Evolutionary conservation across 2,329 filamentous ascomycete genomes (phyloP).

Genomic region (Alternaria conjuncta): DNA sequence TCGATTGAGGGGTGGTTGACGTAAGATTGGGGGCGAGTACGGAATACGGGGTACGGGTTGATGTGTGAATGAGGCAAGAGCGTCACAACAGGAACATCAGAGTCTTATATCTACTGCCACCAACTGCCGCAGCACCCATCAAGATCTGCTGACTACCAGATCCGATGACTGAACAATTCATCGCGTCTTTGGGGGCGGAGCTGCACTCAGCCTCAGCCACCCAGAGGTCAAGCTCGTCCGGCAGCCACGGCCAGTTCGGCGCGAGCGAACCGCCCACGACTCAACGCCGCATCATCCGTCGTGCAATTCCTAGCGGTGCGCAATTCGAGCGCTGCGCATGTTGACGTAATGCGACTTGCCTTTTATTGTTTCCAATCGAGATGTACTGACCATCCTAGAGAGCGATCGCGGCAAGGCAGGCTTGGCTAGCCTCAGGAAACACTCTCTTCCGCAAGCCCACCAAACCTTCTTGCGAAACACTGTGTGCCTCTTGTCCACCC

Average conservation of each 20-base stretch:
- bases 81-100: conserved; percentile 4
- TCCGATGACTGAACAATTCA: conserved; percentile 31
- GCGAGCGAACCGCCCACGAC: conserved; percentile 7
- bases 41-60: conserved; percentile 1
- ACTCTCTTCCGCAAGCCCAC: conserved; percentile 22
- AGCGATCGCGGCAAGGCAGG: not conserved
- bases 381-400: not conserved
- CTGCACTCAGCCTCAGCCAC: conserved; percentile 40
- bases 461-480: conserved; percentile 23
- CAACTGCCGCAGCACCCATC: conserved; percentile 24
- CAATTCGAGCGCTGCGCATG: not conserved
- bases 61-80: conserved; percentile 18
- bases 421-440: conserved; percentile 25
- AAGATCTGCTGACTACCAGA: conserved; percentile 35
- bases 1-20: conserved; percentile 20
- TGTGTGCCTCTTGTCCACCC: conserved; percentile 10
- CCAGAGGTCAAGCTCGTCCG: conserved; percentile 23
- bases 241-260: conserved; percentile 24
- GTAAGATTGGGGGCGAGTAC: conserved; percentile 19
- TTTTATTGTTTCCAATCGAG: not conserved
- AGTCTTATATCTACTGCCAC: conserved; percentile 21
- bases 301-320: conserved; percentile 4
- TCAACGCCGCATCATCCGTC: conserved; percentile 17
- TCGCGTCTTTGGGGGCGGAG: conserved; percentile 37
- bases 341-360: not conserved